phyloP scores from a whole-genome alignment of 2,329 filamentous ascomycete genomes.

The Graphilbum fragrans region DNA sequence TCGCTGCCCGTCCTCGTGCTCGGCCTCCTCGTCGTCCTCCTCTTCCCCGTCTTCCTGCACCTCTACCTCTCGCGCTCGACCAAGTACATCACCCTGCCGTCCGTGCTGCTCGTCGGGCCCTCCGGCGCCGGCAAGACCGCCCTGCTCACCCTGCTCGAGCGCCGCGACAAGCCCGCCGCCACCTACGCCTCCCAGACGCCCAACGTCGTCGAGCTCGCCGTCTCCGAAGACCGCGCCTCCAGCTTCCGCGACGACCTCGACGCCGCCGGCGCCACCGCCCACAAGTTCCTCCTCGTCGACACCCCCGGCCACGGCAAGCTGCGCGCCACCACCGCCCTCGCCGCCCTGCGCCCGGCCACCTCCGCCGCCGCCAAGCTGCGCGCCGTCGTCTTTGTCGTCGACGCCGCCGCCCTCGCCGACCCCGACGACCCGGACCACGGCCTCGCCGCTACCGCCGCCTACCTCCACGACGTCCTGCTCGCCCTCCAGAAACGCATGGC shows the following conservation, averaged over 20 bases:
- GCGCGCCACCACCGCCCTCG: conserved; percentile 55
- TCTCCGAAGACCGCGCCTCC: conserved; percentile 31
- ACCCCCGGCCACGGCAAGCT: conserved; percentile 95
- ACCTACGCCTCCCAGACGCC: conserved; percentile 45
- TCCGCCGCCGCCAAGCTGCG: conserved; percentile 33
- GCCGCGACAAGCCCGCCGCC: conserved; percentile 28
- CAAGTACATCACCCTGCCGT: conserved; percentile 57
- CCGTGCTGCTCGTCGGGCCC: conserved; percentile 71
- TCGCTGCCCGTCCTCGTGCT: conserved; percentile 51
- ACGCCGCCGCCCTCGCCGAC: conserved; percentile 56
- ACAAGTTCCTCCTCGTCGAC: conserved; percentile 68
- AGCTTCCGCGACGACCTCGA: conserved; percentile 44
- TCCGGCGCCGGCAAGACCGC: conserved; percentile 79
- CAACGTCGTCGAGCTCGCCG: conserved; percentile 42
- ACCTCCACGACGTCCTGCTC: conserved; percentile 83
- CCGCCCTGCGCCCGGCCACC: conserved; percentile 24
- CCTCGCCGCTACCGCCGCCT: conserved; percentile 64
- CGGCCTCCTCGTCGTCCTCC: conserved; percentile 57
- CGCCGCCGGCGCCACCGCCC: conserved; percentile 41
- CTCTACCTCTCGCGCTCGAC: conserved; percentile 55
- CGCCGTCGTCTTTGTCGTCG: conserved; percentile 79
- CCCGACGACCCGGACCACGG: conserved; percentile 26
- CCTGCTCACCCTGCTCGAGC: conserved; percentile 63
- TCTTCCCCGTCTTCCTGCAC: conserved; percentile 69
- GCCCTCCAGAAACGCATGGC: conserved; percentile 56